Conservation (phyloP, 345 rosid genomes). For the Gossypium stocksii region DNA sequence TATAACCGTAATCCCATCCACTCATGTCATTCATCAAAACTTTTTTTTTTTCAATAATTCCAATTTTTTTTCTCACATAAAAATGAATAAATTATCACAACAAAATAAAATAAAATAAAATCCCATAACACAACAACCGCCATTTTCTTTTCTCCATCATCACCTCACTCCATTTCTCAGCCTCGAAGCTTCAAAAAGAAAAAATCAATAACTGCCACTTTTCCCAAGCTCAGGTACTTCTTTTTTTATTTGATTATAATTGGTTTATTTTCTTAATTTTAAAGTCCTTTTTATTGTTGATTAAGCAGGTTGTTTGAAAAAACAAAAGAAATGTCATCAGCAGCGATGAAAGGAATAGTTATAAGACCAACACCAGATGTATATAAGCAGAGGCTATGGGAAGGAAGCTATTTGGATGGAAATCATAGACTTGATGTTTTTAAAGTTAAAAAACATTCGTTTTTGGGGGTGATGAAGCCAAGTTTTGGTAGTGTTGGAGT, state of each 20-base stretch:
- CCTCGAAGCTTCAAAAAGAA: neutral
- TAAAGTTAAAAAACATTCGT: slow-evolving; percentile 19
- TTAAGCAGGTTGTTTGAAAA: neutral
- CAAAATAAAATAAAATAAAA: neutral
- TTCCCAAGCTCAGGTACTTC: slow-evolving; percentile 2
- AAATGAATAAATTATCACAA: neutral
- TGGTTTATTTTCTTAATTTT: neutral
- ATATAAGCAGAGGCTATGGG: slow-evolving; percentile 22
- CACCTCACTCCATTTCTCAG: neutral
- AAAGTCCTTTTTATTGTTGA: neutral
- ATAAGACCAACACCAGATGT: slow-evolving; percentile 26
- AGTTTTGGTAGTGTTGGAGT: slow-evolving; percentile 14
- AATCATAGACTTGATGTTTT: slow-evolving; percentile 23
- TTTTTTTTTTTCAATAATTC: neutral
- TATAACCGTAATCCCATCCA: slow-evolving; percentile 32
- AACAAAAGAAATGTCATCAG: slow-evolving; percentile 23
- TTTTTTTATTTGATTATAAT: neutral
- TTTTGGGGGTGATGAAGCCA: slow-evolving; percentile 8
- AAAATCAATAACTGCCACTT: neutral
- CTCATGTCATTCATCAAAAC: slow-evolving; percentile 33
- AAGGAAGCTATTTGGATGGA: slow-evolving; percentile 31
- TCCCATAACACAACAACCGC: slow-evolving; percentile 25
- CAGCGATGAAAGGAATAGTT: slow-evolving; percentile 35
- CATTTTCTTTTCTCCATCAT: slow-evolving; percentile 30
- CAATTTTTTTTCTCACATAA: neutral